Base-by-base conservation (phyloP, 2,329 filamentous ascomycete species). In the Colletotrichum tofieldiae region DNA sequence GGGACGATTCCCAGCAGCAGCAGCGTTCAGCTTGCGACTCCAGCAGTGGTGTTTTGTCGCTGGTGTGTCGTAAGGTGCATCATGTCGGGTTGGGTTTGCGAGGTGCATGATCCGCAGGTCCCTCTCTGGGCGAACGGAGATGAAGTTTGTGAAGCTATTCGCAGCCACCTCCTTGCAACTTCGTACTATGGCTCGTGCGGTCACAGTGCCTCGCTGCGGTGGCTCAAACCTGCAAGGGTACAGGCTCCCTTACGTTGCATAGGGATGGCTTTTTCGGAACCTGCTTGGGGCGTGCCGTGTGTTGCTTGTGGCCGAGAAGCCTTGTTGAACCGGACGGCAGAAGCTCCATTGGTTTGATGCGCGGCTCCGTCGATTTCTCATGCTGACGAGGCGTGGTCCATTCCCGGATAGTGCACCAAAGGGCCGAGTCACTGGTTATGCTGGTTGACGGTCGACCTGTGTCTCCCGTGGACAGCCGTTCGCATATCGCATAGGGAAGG, bases 71-170 rank as follows among this genome's bases (percentile, higher is more conserved):
- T 35, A 18, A 12, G 49, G 35, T 39, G 51, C 29, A 37, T 47
- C 20, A 41, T 67, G 56, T 61, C 56, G 52, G 16, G 52, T 26
- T 35, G 59, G 54, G 45, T 23, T 49, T 54, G 66, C 65, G 54
- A 72, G 70, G 45, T 60, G 70, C 70, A 72, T 72, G 70, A 72
- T 72, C 65, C 70, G 66, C 39, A 64, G 39, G 70, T 55, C 70
- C 70, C 70, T 63, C 70, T 72, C 65, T 72, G 70, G 70, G 60
- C 66, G 70, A 72, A 72, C 60, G 70, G 70, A 72, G 39, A 55
- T 60, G 45, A 65, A 35, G 54, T 55, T 8, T 37, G 12, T 72
- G 70, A 70, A 60, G 65, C 70, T 70, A 70, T 72, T 72, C 60
- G 70, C 66, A 72, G 65, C 65, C 65, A 56, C 54, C n/a, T 56